Conservation (phyloP, 2,329 filamentous ascomycete species). For the Ascochyta pisi region DNA sequence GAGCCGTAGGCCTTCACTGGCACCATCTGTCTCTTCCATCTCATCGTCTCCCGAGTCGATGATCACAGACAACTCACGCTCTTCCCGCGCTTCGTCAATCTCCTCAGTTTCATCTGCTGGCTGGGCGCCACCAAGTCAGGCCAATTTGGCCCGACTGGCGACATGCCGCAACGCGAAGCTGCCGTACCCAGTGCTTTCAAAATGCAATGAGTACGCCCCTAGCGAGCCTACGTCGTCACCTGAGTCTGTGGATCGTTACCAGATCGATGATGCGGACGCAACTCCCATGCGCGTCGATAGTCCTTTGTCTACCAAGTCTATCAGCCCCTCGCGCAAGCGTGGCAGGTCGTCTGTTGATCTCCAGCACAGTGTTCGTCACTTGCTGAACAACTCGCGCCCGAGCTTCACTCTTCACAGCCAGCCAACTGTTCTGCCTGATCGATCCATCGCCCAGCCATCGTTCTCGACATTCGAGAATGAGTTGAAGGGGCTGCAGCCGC, state of each 20-base stretch:
- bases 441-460: slow-evolving; percentile 43
- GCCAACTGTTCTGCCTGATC: slow-evolving; percentile 45
- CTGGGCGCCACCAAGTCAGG: slow-evolving; percentile 60
- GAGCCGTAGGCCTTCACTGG: slow-evolving; percentile 56
- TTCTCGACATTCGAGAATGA: slow-evolving; percentile 33
- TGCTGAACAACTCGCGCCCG: slow-evolving; percentile 57
- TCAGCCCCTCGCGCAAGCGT: slow-evolving; percentile 59
- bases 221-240: slow-evolving; percentile 49
- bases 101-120: slow-evolving; percentile 59
- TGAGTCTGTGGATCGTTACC: slow-evolving; percentile 54
- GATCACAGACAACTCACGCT: slow-evolving; percentile 65
- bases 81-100: slow-evolving; percentile 62
- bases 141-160: slow-evolving; percentile 59
- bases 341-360: slow-evolving; percentile 67
- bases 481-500: slow-evolving; percentile 49
- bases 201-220: slow-evolving; percentile 46
- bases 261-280: slow-evolving; percentile 55
- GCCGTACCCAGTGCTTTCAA: slow-evolving; percentile 47
- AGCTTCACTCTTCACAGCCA: slow-evolving; percentile 47
- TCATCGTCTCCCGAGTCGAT: slow-evolving; percentile 69
- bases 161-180: slow-evolving; percentile 59
- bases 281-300: slow-evolving; percentile 38
- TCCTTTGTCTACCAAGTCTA: slow-evolving; percentile 28
- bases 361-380: slow-evolving; percentile 72
- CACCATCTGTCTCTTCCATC: slow-evolving; percentile 59